phyloP scores from a whole-genome alignment of 2,329 filamentous ascomycete species.

The Xylaria hypoxylon region DNA sequence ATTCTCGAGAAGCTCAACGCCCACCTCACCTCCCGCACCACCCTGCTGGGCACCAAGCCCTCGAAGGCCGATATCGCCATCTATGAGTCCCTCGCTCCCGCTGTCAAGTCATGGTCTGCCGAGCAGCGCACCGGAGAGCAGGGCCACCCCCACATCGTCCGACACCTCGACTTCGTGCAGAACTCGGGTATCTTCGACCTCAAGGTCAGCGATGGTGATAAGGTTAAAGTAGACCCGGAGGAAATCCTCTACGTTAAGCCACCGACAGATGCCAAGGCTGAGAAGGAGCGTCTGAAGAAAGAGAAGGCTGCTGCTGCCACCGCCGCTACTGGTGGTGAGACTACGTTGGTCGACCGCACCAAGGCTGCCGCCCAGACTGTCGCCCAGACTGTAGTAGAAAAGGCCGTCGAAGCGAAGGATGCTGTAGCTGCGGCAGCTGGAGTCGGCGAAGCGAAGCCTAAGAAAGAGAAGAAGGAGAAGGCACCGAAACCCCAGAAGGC shows the following conservation, averaged over 20 bases:
- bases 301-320: slow-evolving; percentile 81
- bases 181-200: slow-evolving; percentile 82
- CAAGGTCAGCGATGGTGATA: slow-evolving; percentile 76
- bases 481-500: slow-evolving; percentile 79
- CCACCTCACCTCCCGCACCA: slow-evolving; percentile 89
- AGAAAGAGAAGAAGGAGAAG: slow-evolving; percentile 94
- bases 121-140: slow-evolving; percentile 92
- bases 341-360: slow-evolving; percentile 68
- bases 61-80: slow-evolving; percentile 87
- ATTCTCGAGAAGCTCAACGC: slow-evolving; percentile 85
- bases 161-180: slow-evolving; percentile 94
- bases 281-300: slow-evolving; percentile 97
- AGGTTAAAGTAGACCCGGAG: slow-evolving; percentile 81
- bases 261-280: slow-evolving; percentile 88
- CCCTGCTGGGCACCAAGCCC: slow-evolving; percentile 88
- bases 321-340: slow-evolving; percentile 59
- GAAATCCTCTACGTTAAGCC: slow-evolving; percentile 90
- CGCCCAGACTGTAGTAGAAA: slow-evolving; percentile 66
- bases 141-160: slow-evolving; percentile 90
- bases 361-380: slow-evolving; percentile 70
- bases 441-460: slow-evolving; percentile 60
- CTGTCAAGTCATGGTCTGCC: slow-evolving; percentile 81
- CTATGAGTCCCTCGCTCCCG: slow-evolving; percentile 80
- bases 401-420: slow-evolving; percentile 63
- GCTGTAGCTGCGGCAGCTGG: slow-evolving; percentile 62